Percentiles rank a stretch among this genome's conserved stretches.
phyloP scores from a whole-genome alignment of 148 eudicot species.

The Rhododendron molle region DNA sequence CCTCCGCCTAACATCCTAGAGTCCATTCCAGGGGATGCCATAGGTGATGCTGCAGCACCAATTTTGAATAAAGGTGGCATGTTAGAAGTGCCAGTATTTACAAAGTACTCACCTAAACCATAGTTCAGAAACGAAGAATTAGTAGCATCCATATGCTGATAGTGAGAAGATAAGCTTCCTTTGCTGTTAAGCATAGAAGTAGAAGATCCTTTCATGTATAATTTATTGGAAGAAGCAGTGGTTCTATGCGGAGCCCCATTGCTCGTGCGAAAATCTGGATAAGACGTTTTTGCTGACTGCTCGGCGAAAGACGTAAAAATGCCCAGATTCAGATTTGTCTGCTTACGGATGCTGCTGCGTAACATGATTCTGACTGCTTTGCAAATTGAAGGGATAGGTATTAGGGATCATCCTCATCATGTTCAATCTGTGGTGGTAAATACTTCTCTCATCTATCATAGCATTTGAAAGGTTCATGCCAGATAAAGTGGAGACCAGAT shows the following conservation, averaged over 20 bases:
- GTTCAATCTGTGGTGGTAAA: constrained; percentile 34
- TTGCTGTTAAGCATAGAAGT: constrained; percentile 38
- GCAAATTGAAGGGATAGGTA: constrained; percentile 28
- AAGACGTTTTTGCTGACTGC: constrained; percentile 20
- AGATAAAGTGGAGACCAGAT: constrained; percentile 50
- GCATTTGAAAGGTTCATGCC: constrained; percentile 45
- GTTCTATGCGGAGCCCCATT: neutral
- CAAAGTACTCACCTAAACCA: constrained; percentile 57
- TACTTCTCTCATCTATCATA: constrained; percentile 39
- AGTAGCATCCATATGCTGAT: constrained; percentile 51
- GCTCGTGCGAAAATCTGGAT: constrained; percentile 13
- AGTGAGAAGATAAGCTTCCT: constrained; percentile 43
- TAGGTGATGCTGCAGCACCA: constrained; percentile 61
- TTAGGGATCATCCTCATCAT: constrained; percentile 31
- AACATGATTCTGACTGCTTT: constrained; percentile 37
- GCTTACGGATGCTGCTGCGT: constrained; percentile 13
- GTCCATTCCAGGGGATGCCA: constrained; percentile 57
- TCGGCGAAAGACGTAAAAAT: constrained; percentile 36
- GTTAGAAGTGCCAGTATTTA: constrained; percentile 60
- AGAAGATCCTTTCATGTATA: constrained; percentile 52
- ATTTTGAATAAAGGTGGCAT: constrained; percentile 71
- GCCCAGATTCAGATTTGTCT: constrained; percentile 48
- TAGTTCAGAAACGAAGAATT: constrained; percentile 52
- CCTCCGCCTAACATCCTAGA: constrained; percentile 43
- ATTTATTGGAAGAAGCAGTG: constrained; percentile 28